Percentiles rank a stretch among this genome's conserved stretches.
phyloP scores from a whole-genome alignment of 2,329 filamentous ascomycete genomes.

The Bipolaris cookei region DNA sequence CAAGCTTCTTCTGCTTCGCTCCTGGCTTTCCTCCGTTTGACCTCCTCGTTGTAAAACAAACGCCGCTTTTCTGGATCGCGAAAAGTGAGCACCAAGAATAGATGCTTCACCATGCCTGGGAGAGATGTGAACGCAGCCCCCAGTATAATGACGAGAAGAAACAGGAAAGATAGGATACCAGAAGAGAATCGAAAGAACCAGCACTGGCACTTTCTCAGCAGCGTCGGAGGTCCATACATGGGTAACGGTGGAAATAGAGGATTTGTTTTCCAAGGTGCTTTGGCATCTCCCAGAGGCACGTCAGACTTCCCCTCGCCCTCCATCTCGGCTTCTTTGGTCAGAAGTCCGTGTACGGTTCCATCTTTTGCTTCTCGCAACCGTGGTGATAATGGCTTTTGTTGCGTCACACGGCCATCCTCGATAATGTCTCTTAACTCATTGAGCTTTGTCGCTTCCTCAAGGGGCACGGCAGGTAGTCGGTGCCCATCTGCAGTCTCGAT shows the following conservation, averaged over 20 bases:
- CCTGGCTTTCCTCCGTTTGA: slow-evolving; percentile 63
- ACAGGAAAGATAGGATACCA: slow-evolving; percentile 76
- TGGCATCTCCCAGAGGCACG: slow-evolving; percentile 52
- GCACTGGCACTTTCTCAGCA: slow-evolving; percentile 70
- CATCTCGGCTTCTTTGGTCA: slow-evolving; percentile 29
- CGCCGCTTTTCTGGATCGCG: slow-evolving; percentile 66
- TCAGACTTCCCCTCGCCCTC: slow-evolving; percentile 54
- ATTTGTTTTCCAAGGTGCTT: slow-evolving; percentile 72
- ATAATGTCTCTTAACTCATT: slow-evolving; percentile 66
- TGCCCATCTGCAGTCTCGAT: slow-evolving; percentile 71
- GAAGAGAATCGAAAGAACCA: slow-evolving; percentile 69
- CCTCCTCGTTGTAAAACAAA: slow-evolving; percentile 77
- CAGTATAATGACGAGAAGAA: slow-evolving; percentile 76
- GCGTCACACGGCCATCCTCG: slow-evolving; percentile 47
- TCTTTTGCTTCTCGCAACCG: slow-evolving; percentile 51
- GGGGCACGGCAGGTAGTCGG: slow-evolving; percentile 70
- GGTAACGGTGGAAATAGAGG: slow-evolving; percentile 85
- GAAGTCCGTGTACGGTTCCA: slow-evolving; percentile 50
- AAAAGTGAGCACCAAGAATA: slow-evolving; percentile 63
- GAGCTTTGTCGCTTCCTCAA: slow-evolving; percentile 73
- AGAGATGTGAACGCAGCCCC: slow-evolving; percentile 75
- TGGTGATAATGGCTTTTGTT: slow-evolving; percentile 34
- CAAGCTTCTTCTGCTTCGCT: slow-evolving; percentile 67
- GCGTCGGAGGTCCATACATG: slow-evolving; percentile 76
- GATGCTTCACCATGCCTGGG: slow-evolving; percentile 57